Evolutionary conservation across 352 stramenopile species (phyloP).

Genomic region (Globisporangium nodosum): DNA sequence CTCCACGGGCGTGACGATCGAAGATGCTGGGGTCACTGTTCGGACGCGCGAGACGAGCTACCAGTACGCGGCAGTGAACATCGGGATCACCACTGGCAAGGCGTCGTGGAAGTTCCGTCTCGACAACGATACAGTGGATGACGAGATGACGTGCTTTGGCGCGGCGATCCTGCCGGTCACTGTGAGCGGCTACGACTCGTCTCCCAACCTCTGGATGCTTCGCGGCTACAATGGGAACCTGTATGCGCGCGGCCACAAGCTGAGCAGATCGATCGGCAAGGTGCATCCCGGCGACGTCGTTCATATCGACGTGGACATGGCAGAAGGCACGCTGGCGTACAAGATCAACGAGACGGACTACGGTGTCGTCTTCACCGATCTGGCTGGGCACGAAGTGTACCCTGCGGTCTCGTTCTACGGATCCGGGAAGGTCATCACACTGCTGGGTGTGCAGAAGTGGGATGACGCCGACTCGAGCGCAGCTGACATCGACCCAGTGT

Average conservation of each 20-base stretch:
- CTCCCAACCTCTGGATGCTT: constrained; percentile 89
- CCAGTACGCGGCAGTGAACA: constrained; percentile 83
- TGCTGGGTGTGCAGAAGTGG: constrained; percentile 77
- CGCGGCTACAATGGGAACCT: constrained; percentile 90
- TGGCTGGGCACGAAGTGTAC: constrained; percentile 78
- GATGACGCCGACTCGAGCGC: constrained; percentile 37
- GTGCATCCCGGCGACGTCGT: constrained; percentile 86
- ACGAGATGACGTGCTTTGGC: constrained; percentile 92
- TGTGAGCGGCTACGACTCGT: constrained; percentile 88
- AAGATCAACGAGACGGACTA: constrained; percentile 90
- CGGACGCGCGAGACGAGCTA: constrained; percentile 85
- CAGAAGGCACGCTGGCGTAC: constrained; percentile 77
- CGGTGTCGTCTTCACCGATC: constrained; percentile 80
- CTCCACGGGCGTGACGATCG: constrained; percentile 69
- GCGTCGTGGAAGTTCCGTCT: constrained; percentile 87
- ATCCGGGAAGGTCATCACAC: constrained; percentile 83
- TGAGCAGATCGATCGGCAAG: constrained; percentile 82
- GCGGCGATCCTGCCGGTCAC: constrained; percentile 85
- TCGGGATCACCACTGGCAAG: constrained; percentile 62
- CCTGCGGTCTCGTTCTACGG: constrained; percentile 87
- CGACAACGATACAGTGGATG: constrained; percentile 85
- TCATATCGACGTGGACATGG: constrained; percentile 87
- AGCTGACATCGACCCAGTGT: constrained; percentile 44
- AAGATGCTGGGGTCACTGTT: constrained; percentile 70
- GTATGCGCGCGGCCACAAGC: constrained; percentile 85